Base-by-base conservation (phyloP, 345 rosid genomes). In the Carallia pectinifolia region DNA sequence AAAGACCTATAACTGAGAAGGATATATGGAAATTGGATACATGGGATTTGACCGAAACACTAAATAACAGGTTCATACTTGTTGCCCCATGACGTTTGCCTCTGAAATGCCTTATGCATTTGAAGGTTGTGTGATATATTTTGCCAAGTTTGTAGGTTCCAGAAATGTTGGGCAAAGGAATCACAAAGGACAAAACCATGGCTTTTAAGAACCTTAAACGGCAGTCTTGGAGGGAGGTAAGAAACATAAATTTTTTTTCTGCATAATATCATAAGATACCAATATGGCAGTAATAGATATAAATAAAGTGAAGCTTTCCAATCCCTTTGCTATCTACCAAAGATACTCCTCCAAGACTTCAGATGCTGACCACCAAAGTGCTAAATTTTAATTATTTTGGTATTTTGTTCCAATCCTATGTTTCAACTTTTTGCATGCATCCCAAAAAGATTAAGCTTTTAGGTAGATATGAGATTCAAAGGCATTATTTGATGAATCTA, bases 161-260 rank as follows among this genome's bases (percentile, higher is more conserved):
- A 87, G 85, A 77, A 69, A 62, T 89, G 91, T 71, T 95, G 99
- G 99, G 91, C 83, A 36, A 81, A 85, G 78, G 99, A 95, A 83
- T 81, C 85, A 74, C 85, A 73, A 63, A 85, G 74, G 68, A 83
- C 89, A 38, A 95, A 85, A 74, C 97, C 99, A 5, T 95, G 97
- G 99, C 93, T 95, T 54, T 81, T 95, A 61, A 87, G 99, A 77
- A 92, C 96, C 66, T 72, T 95, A 75, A 76, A 74, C 79, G 77
- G 77, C 70, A 88, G 97, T 76, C 92, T 95, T 84, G 99, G 97
- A 47, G 93, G 91, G 85, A 86, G 97, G 99, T 92, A 73, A 65
- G 66, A 59, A 37, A 47, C 3, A 5, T 38, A 4, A 23, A n/a
- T 54, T 16, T 4, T 30, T 50, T 37, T 53, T 16, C 16, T 53